Evolutionary conservation across 352 stramenopile species (phyloP).

Genomic region (Phytophthora hybrid): DNA sequence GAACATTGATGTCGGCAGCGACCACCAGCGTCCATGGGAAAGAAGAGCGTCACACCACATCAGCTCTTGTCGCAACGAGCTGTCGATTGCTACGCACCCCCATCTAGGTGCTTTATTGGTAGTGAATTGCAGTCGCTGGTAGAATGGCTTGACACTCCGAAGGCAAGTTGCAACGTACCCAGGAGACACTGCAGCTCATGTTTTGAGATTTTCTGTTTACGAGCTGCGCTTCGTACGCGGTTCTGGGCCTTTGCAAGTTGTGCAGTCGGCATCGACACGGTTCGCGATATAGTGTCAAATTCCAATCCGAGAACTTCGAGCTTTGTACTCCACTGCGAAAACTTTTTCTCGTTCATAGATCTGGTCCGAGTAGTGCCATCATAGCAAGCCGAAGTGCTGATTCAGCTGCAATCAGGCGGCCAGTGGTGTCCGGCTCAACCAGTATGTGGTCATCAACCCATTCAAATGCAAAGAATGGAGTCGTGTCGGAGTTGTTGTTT

Average conservation of each 20-base stretch:
- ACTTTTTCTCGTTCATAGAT: no score
- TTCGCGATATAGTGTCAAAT: slow-evolving; percentile 2
- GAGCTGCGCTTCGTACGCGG: neutral
- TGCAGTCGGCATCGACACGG: slow-evolving; percentile 8
- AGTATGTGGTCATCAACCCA: no score
- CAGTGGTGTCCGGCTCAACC: no score
- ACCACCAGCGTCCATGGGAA: no score
- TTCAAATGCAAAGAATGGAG: no score
- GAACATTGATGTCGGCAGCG: neutral
- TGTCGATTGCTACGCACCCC: no score
- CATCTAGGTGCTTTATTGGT: neutral
- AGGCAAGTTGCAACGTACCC: slow-evolving; percentile 2
- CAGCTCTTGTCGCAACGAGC: no score
- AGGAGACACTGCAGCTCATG: slow-evolving; percentile 1
- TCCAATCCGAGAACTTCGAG: slow-evolving; percentile 4
- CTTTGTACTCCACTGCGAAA: no score
- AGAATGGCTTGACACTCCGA: slow-evolving; percentile 1
- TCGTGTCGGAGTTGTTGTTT: no score
- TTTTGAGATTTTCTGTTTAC: neutral
- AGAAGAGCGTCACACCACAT: no score
- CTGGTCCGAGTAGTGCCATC: no score
- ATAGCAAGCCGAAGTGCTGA: neutral
- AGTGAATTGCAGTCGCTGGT: neutral
- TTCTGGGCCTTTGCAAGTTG: neutral
- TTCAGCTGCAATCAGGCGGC: neutral